Conservation (phyloP, 352 stramenopile genomes). For the Globisporangium echinulatum region DNA sequence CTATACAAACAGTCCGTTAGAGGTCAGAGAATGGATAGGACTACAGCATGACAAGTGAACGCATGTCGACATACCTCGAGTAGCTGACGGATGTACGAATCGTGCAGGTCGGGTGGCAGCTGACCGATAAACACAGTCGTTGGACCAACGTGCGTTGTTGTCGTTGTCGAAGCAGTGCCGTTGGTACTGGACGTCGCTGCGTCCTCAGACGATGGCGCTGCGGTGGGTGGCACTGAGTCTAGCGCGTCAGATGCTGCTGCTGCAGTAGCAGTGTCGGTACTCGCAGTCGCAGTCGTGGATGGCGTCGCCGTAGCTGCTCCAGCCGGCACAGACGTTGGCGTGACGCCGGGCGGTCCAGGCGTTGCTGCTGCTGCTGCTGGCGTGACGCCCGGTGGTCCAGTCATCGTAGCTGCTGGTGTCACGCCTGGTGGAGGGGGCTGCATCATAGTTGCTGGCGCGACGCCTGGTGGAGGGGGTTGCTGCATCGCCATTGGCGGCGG, state of each 20-base stretch:
- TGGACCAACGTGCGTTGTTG: slow-evolving; percentile 14
- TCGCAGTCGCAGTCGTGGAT: too few relatives aligned
- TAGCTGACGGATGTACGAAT: slow-evolving; percentile 47
- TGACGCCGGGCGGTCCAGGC: not conserved
- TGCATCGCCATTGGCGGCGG: not conserved
- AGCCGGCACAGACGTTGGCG: not conserved
- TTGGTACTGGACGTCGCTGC: not conserved
- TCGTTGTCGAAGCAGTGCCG: not conserved
- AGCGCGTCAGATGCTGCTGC: too few relatives aligned
- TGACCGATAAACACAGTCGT: slow-evolving; percentile 50
- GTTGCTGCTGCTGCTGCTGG: not conserved
- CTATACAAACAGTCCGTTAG: slow-evolving; percentile 5
- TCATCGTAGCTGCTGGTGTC: not conserved
- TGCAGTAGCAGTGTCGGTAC: too few relatives aligned
- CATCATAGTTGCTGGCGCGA: not conserved
- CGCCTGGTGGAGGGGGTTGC: slow-evolving; percentile 2
- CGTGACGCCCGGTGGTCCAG: not conserved
- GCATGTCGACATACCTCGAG: slow-evolving; percentile 21
- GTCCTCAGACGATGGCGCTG: not conserved
- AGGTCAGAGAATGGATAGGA: not conserved
- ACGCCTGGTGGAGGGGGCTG: not conserved
- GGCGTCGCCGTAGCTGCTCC: slow-evolving; percentile 5
- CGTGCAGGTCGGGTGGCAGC: slow-evolving; percentile 41
- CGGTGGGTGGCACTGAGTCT: too few relatives aligned
- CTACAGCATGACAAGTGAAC: not conserved